phyloP scores from a whole-genome alignment of 352 stramenopile species.

The Phytophthora foliorum region DNA sequence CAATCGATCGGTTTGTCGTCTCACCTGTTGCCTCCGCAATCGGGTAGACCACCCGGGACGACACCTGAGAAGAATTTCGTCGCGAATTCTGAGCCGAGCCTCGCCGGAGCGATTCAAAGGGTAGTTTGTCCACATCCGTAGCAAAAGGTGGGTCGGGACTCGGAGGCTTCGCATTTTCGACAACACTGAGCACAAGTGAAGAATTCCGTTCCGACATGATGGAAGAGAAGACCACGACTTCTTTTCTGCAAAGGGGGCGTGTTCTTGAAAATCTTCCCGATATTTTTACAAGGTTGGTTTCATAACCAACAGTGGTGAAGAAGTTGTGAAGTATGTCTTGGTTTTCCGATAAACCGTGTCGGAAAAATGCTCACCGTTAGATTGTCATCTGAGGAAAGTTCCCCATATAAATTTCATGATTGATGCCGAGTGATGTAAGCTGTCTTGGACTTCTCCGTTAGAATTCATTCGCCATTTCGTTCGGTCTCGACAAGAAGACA shows the following conservation, averaged over 20 bases:
- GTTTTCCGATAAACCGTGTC: too few relatives aligned
- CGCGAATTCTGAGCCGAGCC: constrained; percentile 3
- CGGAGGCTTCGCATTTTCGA: neutral
- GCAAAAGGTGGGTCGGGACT: neutral
- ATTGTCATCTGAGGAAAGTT: too few relatives aligned
- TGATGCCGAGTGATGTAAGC: too few relatives aligned
- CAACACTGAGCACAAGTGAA: neutral
- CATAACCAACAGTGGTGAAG: too few relatives aligned
- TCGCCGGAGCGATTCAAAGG: neutral
- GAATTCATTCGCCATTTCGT: too few relatives aligned
- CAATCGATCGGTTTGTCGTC: neutral
- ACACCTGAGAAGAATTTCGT: constrained; percentile 8
- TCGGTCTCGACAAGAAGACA: too few relatives aligned
- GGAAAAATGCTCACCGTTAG: too few relatives aligned
- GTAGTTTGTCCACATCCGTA: neutral
- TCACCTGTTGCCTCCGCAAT: constrained; percentile 14
- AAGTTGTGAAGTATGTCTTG: too few relatives aligned
- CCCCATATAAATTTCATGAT: too few relatives aligned
- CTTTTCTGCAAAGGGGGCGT: neutral
- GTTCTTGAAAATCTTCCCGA: too few relatives aligned
- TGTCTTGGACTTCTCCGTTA: too few relatives aligned
- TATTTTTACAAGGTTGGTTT: too few relatives aligned
- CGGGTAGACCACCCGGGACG: constrained; percentile 12
- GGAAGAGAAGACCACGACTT: neutral
- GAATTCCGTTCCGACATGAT: neutral